phyloP scores from a whole-genome alignment of 139 green algal genomes.

The Volvox africanus region DNA sequence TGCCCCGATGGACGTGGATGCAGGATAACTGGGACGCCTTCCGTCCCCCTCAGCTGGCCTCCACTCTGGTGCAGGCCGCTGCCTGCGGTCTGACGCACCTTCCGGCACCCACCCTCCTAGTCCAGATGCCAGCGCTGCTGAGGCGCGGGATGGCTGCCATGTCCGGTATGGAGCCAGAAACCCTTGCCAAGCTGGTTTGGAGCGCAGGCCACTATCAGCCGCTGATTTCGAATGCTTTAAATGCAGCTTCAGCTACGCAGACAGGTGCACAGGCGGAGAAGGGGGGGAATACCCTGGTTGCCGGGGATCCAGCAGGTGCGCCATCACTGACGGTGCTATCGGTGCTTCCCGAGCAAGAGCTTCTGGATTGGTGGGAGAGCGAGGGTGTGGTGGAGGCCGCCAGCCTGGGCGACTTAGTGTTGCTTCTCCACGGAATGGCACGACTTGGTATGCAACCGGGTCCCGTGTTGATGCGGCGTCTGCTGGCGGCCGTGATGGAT shows the following conservation, averaged over 20 bases:
- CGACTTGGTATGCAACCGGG: not conserved
- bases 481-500: slow-evolving; percentile 1
- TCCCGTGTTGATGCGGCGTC: not conserved
- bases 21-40: slow-evolving; percentile 23
- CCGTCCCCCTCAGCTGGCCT: slow-evolving; percentile 17
- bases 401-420: slow-evolving; percentile 20
- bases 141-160: not conserved
- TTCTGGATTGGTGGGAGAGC: slow-evolving; percentile 25
- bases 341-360: not conserved
- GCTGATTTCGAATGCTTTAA: not conserved
- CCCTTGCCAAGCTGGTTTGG: slow-evolving; percentile 17
- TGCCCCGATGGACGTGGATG: not conserved
- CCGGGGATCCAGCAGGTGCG: not conserved
- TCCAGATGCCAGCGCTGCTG: slow-evolving; percentile 7
- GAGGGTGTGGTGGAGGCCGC: not conserved
- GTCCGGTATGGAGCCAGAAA: not conserved
- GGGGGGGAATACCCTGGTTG: too few species aligned
- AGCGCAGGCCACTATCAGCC: slow-evolving; percentile 4
- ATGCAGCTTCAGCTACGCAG: too few species aligned
- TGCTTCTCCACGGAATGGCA: slow-evolving; percentile 32
- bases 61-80: slow-evolving; percentile 7
- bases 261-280: too few species aligned
- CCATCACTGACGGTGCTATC: not conserved
- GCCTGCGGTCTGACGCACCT: slow-evolving; percentile 9
- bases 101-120: not conserved